Percentiles rank a stretch among this genome's conserved stretches.
Evolutionary conservation across 306 rosid genomes (phyloP).

Genomic region (Mimosa bimucronata): DNA sequence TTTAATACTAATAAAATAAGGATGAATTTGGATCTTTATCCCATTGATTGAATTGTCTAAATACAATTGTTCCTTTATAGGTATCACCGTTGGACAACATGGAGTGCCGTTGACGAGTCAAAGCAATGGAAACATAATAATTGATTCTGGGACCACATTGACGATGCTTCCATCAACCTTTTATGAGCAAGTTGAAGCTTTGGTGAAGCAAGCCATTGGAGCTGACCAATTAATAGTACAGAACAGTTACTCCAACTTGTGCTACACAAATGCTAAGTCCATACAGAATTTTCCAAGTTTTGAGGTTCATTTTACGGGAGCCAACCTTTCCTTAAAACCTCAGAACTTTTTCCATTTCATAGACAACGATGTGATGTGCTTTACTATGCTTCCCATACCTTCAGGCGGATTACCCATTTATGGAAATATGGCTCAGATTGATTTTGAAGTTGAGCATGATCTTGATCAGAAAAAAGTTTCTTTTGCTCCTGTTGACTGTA

Average conservation of each 20-base stretch:
- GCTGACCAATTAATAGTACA: too few species aligned
- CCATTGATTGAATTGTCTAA: too few species aligned
- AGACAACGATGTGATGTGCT: not conserved
- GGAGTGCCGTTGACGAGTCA: not conserved
- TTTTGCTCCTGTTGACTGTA: not conserved
- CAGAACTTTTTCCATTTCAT: too few species aligned
- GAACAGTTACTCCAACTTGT: too few species aligned
- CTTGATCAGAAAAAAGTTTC: not conserved
- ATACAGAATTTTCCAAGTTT: too few species aligned
- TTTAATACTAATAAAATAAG: too few species aligned
- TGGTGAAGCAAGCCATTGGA: not conserved
- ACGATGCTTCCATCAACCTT: not conserved
- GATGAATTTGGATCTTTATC: too few species aligned
- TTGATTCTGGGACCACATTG: slow-evolving; percentile 30
- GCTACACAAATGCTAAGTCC: too few species aligned
- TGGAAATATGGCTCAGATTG: not conserved
- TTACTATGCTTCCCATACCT: not conserved
- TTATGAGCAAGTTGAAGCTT: not conserved
- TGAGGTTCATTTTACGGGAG: too few species aligned
- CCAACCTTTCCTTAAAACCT: not conserved
- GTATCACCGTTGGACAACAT: not conserved
- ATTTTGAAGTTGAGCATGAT: not conserved
- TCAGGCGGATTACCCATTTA: too few species aligned
- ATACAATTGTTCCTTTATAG: not conserved
- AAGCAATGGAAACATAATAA: not conserved